Conservation (phyloP, 2,329 filamentous ascomycete genomes). For the Pseudogymnoascus sp. region DNA sequence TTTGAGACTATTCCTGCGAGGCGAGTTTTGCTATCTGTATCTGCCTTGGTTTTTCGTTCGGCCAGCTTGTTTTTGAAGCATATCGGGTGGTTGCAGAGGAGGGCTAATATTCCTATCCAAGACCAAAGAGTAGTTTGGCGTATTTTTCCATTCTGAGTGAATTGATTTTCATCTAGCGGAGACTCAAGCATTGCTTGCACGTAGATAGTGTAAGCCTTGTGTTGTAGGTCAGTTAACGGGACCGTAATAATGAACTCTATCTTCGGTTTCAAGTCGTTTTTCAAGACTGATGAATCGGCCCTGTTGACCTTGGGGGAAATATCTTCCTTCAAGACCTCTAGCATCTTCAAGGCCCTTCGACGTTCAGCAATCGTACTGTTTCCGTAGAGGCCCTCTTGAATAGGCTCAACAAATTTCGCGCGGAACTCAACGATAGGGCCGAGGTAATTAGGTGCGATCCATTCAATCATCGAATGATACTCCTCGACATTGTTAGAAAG, state of each 20-base stretch:
- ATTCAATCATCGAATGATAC: constrained; percentile 81
- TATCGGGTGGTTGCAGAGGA: constrained; percentile 51
- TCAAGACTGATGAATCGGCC: constrained; percentile 59
- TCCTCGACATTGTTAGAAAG: constrained; percentile 77
- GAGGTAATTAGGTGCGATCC: constrained; percentile 74
- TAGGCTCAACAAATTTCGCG: constrained; percentile 62
- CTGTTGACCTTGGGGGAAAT: constrained; percentile 74
- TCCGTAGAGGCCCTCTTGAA: constrained; percentile 59
- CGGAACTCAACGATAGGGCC: constrained; percentile 62
- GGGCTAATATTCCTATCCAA: constrained; percentile 44
- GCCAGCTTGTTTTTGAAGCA: constrained; percentile 38
- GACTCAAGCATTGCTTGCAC: constrained; percentile 32
- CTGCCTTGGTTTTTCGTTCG: constrained; percentile 26
- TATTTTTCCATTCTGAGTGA: constrained; percentile 29
- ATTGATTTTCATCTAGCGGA: constrained; percentile 17
- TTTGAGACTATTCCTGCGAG: not conserved
- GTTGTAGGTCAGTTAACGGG: constrained; percentile 59
- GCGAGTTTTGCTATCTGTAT: not conserved
- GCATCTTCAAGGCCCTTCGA: constrained; percentile 53
- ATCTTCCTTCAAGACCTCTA: constrained; percentile 62
- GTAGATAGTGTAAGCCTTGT: constrained; percentile 49
- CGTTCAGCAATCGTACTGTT: constrained; percentile 53
- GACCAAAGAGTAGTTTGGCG: constrained; percentile 40
- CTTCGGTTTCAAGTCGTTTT: constrained; percentile 62
- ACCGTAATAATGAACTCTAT: constrained; percentile 75